Conservation (phyloP, 139 green algal species). For the Penium margaritaceum region DNA sequence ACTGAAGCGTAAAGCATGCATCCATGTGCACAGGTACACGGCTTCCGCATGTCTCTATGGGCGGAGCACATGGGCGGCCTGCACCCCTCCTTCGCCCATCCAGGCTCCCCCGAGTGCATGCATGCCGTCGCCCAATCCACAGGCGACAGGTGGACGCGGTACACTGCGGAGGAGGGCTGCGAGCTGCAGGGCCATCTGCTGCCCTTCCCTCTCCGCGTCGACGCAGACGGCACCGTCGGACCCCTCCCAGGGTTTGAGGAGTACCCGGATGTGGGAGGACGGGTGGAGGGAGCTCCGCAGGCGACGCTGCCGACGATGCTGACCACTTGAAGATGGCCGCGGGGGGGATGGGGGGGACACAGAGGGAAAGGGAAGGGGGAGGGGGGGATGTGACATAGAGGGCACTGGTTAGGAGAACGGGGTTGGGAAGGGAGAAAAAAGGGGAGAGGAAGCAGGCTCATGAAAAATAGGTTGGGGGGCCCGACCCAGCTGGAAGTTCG, state of each 20-base stretch:
- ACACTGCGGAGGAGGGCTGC: slow-evolving; percentile 7
- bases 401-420: no score
- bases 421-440: no score
- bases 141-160: slow-evolving; percentile 32
- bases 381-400: no score
- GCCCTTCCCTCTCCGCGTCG: slow-evolving; percentile 49
- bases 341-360: no score
- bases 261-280: slow-evolving; percentile 40
- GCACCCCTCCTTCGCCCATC: slow-evolving; percentile 9
- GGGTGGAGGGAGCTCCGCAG: background rate
- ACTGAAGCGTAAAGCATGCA: no score
- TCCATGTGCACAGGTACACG: slow-evolving; percentile 49
- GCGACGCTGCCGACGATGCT: background rate
- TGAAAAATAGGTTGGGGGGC: no score
- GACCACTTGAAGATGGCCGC: no score
- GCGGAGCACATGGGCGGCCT: slow-evolving; percentile 47
- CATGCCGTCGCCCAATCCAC: slow-evolving; percentile 27
- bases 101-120: slow-evolving; percentile 33
- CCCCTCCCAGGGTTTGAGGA: slow-evolving; percentile 20
- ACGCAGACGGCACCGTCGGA: slow-evolving; percentile 28
- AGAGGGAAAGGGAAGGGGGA: no score
- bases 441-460: no score
- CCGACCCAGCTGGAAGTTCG: no score
- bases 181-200: slow-evolving; percentile 50
- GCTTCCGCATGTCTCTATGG: slow-evolving; percentile 51